phyloP scores from a whole-genome alignment of 1,284 basidiomycete genomes.

The Spongispora temasekensis region DNA sequence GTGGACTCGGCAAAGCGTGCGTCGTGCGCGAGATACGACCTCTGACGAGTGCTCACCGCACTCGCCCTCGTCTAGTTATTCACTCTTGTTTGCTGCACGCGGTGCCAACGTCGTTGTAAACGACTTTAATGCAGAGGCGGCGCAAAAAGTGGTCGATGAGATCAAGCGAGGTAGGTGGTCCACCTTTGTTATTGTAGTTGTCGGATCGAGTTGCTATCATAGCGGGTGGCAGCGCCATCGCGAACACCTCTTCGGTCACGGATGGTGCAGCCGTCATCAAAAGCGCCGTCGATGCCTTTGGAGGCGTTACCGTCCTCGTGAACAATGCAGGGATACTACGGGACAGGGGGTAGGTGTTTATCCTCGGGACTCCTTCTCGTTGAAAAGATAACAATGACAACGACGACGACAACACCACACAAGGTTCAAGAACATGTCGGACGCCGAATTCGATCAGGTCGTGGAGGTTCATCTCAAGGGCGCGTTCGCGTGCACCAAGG shows the following conservation, averaged over 20 bases:
- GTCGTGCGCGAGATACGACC: slow-evolving; percentile 36
- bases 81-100: slow-evolving; percentile 85
- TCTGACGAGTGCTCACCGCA: neutral
- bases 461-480: slow-evolving; percentile 93
- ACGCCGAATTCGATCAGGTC: slow-evolving; percentile 87
- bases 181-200: neutral
- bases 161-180: slow-evolving; percentile 71
- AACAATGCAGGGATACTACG: slow-evolving; percentile 98
- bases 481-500: slow-evolving; percentile 93
- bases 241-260: slow-evolving; percentile 87
- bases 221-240: slow-evolving; percentile 88
- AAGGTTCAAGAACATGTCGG: slow-evolving; percentile 92
- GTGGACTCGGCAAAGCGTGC: slow-evolving; percentile 90
- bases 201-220: neutral
- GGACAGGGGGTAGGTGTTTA: slow-evolving; percentile 64
- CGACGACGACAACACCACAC: no score
- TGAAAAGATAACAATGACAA: neutral
- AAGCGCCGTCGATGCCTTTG: slow-evolving; percentile 87
- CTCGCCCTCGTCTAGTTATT: slow-evolving; percentile 63
- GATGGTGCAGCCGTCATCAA: slow-evolving; percentile 90
- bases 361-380: neutral
- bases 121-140: slow-evolving; percentile 88
- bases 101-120: slow-evolving; percentile 96
- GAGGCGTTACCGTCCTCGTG: slow-evolving; percentile 80
- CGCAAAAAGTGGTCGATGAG: slow-evolving; percentile 91